These are phyloP conservation scores for Linum usitatissimum DNA, from an alignment of 345 rosid species.

Conservation along the genomic window DNA sequence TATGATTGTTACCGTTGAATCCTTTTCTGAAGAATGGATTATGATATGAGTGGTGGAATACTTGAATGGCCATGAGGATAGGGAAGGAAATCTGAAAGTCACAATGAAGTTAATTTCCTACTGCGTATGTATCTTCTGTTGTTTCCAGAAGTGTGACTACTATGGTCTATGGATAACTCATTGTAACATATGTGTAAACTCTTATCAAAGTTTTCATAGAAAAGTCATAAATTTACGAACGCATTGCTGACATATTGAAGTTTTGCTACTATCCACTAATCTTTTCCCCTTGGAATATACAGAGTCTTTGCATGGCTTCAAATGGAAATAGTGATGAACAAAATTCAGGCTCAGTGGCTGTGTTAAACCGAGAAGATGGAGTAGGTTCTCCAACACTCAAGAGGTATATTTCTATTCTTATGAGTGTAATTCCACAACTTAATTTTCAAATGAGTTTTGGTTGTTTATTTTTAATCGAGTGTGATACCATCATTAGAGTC, in stretches of 20 bases:
- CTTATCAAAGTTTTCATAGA: too few relatives aligned
- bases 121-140: too few relatives aligned
- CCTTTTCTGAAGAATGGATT: background rate
- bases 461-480: conserved; percentile 7
- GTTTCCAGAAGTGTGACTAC: too few relatives aligned
- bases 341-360: conserved; percentile 15
- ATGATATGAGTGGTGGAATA: too few relatives aligned
- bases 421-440: background rate
- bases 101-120: too few relatives aligned
- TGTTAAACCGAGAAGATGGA: conserved; percentile 25
- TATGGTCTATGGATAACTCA: too few relatives aligned
- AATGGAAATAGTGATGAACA: conserved; percentile 28
- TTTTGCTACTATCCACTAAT: background rate
- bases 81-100: too few relatives aligned
- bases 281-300: conserved; percentile 12
- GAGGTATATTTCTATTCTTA: conserved; percentile 29
- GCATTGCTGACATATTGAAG: background rate
- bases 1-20: background rate
- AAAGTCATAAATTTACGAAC: too few relatives aligned
- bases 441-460: conserved; percentile 2
- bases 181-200: too few relatives aligned
- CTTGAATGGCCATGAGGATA: too few relatives aligned
- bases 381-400: conserved; percentile 25
- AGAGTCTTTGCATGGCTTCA: conserved; percentile 29
- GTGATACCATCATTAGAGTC: conserved; percentile 19